A percentile compares a stretch with the other conserved stretches of the same genome.
These are phyloP conservation scores for Trifolium dubium DNA, from an alignment of 306 rosid species.

Conservation along the genomic window DNA sequence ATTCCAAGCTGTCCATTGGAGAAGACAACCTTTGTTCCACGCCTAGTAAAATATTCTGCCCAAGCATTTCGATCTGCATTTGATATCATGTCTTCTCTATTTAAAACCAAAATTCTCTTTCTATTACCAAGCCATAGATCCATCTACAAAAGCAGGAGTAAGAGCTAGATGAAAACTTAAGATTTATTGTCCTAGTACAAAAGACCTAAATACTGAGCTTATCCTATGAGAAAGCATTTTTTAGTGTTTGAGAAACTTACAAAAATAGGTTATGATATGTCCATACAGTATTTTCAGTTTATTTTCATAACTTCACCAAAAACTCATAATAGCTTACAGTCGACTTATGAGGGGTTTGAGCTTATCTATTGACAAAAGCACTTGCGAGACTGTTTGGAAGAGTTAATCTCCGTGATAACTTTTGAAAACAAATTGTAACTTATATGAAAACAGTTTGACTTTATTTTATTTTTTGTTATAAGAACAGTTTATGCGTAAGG, in stretches of 20 bases:
- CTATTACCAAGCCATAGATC: slow-evolving; percentile 87
- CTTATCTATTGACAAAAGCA: too few species aligned
- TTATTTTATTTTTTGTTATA: too few species aligned
- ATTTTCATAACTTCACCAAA: not conserved
- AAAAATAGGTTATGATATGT: not conserved
- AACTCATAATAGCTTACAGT: not conserved
- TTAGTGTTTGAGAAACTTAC: not conserved
- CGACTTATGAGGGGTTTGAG: not conserved
- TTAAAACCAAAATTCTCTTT: slow-evolving; percentile 87
- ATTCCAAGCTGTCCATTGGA: slow-evolving; percentile 92
- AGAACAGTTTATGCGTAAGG: too few species aligned
- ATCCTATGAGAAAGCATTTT: not conserved
- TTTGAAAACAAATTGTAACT: too few species aligned
- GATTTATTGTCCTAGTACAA: slow-evolving; percentile 11
- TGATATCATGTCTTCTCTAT: slow-evolving; percentile 97
- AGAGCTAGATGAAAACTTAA: slow-evolving; percentile 30
- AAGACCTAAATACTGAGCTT: not conserved
- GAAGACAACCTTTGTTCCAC: slow-evolving; percentile 78
- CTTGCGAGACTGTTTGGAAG: too few species aligned
- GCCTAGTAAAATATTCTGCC: slow-evolving; percentile 77
- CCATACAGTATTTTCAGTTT: not conserved
- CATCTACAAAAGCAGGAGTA: slow-evolving; percentile 63
- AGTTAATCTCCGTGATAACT: too few species aligned
- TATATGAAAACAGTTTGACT: too few species aligned
- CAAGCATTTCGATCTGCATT: slow-evolving; percentile 87